Conservation (phyloP, 495 filamentous ascomycete species). For the Geoglossum glabrum region DNA sequence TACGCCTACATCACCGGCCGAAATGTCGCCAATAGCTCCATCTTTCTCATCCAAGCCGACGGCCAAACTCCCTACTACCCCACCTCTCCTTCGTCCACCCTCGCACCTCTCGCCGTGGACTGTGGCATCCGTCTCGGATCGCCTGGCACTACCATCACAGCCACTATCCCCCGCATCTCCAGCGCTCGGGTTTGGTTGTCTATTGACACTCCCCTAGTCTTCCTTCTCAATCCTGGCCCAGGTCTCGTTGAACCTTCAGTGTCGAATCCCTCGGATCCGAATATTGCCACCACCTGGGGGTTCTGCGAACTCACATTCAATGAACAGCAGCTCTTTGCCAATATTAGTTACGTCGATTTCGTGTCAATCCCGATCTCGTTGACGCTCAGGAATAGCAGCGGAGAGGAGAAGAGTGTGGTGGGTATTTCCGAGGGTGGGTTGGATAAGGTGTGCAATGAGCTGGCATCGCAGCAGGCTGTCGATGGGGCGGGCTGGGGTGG, state of each 20-base stretch:
- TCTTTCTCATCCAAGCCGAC: conserved; percentile 42
- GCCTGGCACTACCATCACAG: conserved; percentile 33
- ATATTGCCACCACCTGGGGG: conserved; percentile 41
- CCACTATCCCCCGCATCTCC: conserved; percentile 45
- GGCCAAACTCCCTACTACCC: conserved; percentile 36
- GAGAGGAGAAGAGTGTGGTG: conserved; percentile 31
- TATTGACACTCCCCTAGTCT: conserved; percentile 36
- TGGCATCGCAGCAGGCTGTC: conserved; percentile 28
- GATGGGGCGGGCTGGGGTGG: conserved; percentile 44
- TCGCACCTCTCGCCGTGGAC: conserved; percentile 26
- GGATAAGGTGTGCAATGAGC: conserved; percentile 28
- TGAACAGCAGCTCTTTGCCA: conserved; percentile 43
- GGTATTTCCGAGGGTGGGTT: conserved; percentile 40
- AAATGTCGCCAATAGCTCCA: conserved; percentile 36
- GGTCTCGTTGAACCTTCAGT: conserved; percentile 52
- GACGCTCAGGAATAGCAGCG: conserved; percentile 31
- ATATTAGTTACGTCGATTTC: conserved; percentile 61
- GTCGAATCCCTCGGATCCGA: conserved; percentile 43
- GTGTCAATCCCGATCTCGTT: conserved; percentile 45
- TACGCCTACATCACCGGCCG: conserved; percentile 55
- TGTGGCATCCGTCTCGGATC: conserved; percentile 42
- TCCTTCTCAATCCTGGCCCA: conserved; percentile 49
- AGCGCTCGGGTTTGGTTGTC: conserved; percentile 57
- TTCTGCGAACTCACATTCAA: conserved; percentile 65
- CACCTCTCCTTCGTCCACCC: conserved; percentile 24